These are phyloP conservation scores for Cardamine chenopodiifolia DNA, from an alignment of 345 rosid species.

Conservation along the genomic window DNA sequence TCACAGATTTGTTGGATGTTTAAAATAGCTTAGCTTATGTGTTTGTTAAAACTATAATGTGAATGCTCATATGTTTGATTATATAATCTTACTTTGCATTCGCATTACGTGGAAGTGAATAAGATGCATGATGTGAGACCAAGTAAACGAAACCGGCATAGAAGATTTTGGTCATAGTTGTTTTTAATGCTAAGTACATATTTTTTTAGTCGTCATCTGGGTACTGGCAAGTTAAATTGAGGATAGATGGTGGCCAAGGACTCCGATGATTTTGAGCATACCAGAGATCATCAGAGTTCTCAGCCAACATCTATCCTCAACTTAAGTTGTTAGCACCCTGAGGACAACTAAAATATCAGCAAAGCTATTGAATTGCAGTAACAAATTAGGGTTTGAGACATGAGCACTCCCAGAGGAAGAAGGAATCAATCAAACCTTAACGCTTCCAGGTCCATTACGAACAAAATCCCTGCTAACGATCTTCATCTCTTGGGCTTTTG, in stretches of 20 bases:
- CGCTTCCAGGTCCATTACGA: constrained; percentile 76
- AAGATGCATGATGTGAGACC: background rate
- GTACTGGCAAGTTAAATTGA: too few species aligned
- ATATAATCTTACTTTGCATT: background rate
- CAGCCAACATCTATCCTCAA: constrained; percentile 65
- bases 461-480: constrained; percentile 56
- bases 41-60: background rate
- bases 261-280: constrained; percentile 46
- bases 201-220: too few species aligned
- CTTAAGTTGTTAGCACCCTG: background rate
- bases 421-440: constrained; percentile 57
- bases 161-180: background rate
- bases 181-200: too few species aligned
- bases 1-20: too few species aligned
- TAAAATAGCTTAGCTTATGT: too few species aligned
- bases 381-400: background rate
- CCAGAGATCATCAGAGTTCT: constrained; percentile 94
- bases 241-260: too few species aligned
- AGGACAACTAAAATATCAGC: background rate
- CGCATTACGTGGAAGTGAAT: background rate
- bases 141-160: background rate
- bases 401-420: background rate
- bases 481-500: constrained; percentile 51
- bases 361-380: background rate
- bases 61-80: background rate